These are phyloP conservation scores for Nicotiana tomentosiformis DNA, from an alignment of 257 asterid genomes.

Conservation along the genomic window DNA sequence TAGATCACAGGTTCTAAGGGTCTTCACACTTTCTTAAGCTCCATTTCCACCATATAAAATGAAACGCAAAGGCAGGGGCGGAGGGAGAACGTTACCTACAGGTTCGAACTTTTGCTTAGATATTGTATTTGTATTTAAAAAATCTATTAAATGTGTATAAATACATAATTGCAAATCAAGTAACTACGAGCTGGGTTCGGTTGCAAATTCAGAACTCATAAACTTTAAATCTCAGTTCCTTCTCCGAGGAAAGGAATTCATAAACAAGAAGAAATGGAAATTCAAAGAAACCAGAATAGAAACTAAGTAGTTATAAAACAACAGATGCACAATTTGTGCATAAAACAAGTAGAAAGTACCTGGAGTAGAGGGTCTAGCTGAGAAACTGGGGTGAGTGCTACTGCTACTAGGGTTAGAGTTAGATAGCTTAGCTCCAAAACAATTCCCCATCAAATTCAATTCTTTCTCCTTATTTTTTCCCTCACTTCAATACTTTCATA, in stretches of 20 bases:
- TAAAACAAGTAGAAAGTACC: constrained; percentile 30
- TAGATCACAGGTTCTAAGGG: not conserved
- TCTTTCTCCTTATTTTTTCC: not conserved
- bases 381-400: constrained; percentile 24
- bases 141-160: too few species aligned
- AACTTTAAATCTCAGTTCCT: too few species aligned
- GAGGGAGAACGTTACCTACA: too few species aligned
- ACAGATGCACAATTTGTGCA: not conserved
- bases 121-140: too few species aligned
- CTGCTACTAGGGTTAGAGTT: constrained; percentile 39
- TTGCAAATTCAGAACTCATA: too few species aligned
- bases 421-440: constrained; percentile 56
- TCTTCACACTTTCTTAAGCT: not conserved
- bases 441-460: constrained; percentile 64
- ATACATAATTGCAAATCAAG: too few species aligned
- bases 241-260: not conserved
- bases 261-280: not conserved
- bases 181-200: too few species aligned
- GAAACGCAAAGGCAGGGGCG: not conserved
- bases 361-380: constrained; percentile 38
- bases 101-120: too few species aligned
- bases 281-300: constrained; percentile 10
- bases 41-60: not conserved
- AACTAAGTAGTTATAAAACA: not conserved
- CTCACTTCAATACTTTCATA: not conserved